A percentile compares a stretch with the other conserved stretches of the same genome.
phyloP scores from a whole-genome alignment of 2,329 filamentous ascomycete species.

The Emydomyces testavorans region DNA sequence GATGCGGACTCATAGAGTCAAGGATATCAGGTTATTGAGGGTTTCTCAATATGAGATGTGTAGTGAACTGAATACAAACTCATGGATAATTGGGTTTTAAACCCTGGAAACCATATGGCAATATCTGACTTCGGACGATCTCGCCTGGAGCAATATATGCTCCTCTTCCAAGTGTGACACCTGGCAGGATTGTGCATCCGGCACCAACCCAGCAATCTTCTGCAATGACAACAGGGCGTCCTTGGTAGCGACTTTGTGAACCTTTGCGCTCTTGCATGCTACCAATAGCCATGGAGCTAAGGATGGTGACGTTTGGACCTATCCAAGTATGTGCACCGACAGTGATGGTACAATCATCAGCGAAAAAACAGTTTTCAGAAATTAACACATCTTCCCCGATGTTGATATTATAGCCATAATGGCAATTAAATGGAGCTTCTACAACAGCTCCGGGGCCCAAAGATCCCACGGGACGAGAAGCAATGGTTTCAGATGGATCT shows the following conservation, averaged over 20 bases:
- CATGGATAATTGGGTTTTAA: constrained; percentile 30
- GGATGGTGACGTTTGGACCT: constrained; percentile 76
- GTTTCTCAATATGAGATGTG: background rate
- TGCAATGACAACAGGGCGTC: constrained; percentile 63
- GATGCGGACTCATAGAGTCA: too few relatives aligned
- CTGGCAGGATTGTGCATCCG: constrained; percentile 46
- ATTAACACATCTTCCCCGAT: constrained; percentile 79
- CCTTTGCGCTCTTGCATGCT: constrained; percentile 65
- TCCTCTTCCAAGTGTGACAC: constrained; percentile 33
- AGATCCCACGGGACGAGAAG: constrained; percentile 43
- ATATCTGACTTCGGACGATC: constrained; percentile 35
- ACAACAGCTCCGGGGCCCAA: constrained; percentile 68
- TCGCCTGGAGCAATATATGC: constrained; percentile 37
- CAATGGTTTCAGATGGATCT: constrained; percentile 38
- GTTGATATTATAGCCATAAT: constrained; percentile 89
- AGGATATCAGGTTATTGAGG: too few relatives aligned
- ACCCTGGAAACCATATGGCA: constrained; percentile 33
- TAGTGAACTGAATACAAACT: background rate
- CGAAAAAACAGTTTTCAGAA: constrained; percentile 69
- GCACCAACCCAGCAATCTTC: constrained; percentile 57
- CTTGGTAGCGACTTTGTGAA: constrained; percentile 58
- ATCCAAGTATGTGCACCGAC: constrained; percentile 62
- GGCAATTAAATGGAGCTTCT: constrained; percentile 80
- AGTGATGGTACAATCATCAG: constrained; percentile 71
- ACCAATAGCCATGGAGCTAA: constrained; percentile 59